These are phyloP conservation scores for Porpolomopsis calyptriformis DNA, from an alignment of 768 basidiomycete species.

Conservation along the genomic window DNA sequence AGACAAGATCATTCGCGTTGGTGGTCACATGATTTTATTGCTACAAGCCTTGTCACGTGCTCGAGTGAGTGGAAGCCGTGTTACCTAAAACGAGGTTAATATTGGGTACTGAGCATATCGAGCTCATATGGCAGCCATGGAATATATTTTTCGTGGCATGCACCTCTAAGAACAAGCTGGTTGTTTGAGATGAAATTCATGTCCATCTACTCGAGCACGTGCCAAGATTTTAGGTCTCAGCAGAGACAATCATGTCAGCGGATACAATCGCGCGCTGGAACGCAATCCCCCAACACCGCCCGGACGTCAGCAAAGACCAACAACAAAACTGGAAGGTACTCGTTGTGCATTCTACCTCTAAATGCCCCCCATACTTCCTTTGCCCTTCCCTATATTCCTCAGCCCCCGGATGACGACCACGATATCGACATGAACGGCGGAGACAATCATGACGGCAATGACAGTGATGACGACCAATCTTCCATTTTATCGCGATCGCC, in stretches of 20 bases:
- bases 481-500: slow-evolving; percentile 69
- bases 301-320: slow-evolving; percentile 8
- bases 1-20: neutral
- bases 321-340: slow-evolving; percentile 54
- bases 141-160: too few species aligned
- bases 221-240: too few species aligned
- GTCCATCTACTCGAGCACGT: too few species aligned
- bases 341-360: slow-evolving; percentile 35
- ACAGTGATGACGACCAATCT: slow-evolving; percentile 61
- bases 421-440: slow-evolving; percentile 36
- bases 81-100: too few species aligned
- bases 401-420: slow-evolving; percentile 56
- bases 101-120: too few species aligned
- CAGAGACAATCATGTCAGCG: too few species aligned
- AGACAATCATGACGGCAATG: slow-evolving; percentile 31
- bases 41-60: neutral
- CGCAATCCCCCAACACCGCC: slow-evolving; percentile 41
- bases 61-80: too few species aligned
- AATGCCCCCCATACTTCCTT: slow-evolving; percentile 46
- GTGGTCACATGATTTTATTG: slow-evolving; percentile 7
- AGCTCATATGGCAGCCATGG: too few species aligned
- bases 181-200: too few species aligned
- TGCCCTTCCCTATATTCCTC: slow-evolving; percentile 34
- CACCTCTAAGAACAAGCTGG: too few species aligned
- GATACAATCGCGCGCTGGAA: slow-evolving; percentile 64